phyloP scores from a whole-genome alignment of 805 yeast genomes.

The Tetrapisispora phaffii region DNA sequence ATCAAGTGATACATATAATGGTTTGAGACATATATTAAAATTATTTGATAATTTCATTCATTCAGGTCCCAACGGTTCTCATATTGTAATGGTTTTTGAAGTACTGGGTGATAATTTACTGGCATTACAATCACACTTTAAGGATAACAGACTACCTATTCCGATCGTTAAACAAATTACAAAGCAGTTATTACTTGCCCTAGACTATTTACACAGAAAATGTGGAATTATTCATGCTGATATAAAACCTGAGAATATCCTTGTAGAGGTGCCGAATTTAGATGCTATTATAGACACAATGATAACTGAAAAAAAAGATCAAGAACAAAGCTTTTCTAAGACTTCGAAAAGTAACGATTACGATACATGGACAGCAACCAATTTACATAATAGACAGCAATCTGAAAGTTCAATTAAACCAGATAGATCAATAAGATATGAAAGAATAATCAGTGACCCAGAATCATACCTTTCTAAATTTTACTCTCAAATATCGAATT shows the following conservation, averaged over 20 bases:
- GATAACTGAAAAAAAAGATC: conserved; percentile 34
- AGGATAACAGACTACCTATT: conserved; percentile 66
- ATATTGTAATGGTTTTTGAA: conserved; percentile 95
- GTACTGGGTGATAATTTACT: conserved; percentile 88
- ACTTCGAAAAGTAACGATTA: background rate
- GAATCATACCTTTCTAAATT: too few species aligned
- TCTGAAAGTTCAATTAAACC: conserved; percentile 19
- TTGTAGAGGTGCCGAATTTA: conserved; percentile 64
- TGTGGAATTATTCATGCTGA: conserved; percentile 65
- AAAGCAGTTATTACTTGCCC: conserved; percentile 63
- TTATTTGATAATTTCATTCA: conserved; percentile 79
- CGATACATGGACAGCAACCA: too few species aligned
- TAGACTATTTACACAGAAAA: conserved; percentile 51
- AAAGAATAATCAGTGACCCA: too few species aligned
- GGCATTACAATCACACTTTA: conserved; percentile 67
- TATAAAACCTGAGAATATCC: conserved; percentile 58
- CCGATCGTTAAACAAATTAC: conserved; percentile 72
- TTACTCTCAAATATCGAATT: background rate
- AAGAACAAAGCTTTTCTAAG: background rate
- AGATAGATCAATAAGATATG: conserved; percentile 5
- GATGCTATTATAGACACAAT: conserved; percentile 61
- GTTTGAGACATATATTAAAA: conserved; percentile 72
- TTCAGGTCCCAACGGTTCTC: conserved; percentile 82
- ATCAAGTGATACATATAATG: conserved; percentile 23
- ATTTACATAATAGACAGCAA: background rate